Evolutionary conservation across 768 basidiomycete genomes (phyloP), one percentile per base, ranked within the genome.

Genomic region (Lentinus brumalis): DNA sequence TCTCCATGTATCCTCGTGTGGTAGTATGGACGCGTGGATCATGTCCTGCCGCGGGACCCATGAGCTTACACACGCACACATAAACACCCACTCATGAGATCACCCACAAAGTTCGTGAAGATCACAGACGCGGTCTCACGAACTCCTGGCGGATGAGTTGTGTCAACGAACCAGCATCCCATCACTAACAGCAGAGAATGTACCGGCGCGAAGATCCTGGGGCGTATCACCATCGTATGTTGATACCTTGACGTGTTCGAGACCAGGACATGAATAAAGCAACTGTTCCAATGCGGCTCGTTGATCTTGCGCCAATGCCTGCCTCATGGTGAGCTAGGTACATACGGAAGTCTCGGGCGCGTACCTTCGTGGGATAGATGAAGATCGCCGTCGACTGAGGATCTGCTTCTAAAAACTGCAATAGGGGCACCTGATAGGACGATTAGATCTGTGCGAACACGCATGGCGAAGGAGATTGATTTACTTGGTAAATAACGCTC

Each of bases 271-370:
- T 9, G 78, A 76, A 56, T 67, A 79, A 0, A 95, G 67, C 14
- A 96, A 70, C 56, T 88, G 86, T 59, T 89, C 83, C 51, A 96
- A 72, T 1, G 89, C 86, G 4, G 77, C 74, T 65, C 81, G 85
- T 72, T 96, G 94, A 68, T 96, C 94, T 74, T 96, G 94, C 1
- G 94, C 94, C 42, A 96, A 77, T 15, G 94, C 94, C 89, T 93
- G 47, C 7, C 51, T 15, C 8, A 16, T 16, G 9, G 47, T 61
- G 26, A 50, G 53, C 15, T 30, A 2, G n/a, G n/a, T 14, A 29
- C 16, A 8, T 5, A 14, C 44, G 8, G 15, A 49, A 42, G 45
- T 10, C 21, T 26, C 16, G 9, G 26, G 42, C 30, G 56, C 69
- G 41, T 52, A 83, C 91, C 76, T 96, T 96, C 0, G 94, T 96